Percentiles rank a stretch among this genome's conserved stretches.
These are phyloP conservation scores for Fusarium austroafricanum DNA, from an alignment of 2,329 filamentous ascomycete species.

Conservation along the genomic window DNA sequence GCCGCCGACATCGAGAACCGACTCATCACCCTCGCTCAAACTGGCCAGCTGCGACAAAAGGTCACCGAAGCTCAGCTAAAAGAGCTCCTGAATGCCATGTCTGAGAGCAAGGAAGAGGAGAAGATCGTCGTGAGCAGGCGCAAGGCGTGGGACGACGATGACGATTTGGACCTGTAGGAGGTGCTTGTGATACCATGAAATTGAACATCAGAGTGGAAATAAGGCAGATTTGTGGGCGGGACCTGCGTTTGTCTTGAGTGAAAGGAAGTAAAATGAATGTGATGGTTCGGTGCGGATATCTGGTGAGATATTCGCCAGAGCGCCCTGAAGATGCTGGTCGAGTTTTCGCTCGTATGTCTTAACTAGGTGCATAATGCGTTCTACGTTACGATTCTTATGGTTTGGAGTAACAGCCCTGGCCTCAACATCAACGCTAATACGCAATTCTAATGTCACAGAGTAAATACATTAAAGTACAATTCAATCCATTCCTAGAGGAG, in stretches of 20 bases:
- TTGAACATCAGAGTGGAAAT: neutral
- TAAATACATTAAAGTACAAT: slow-evolving; percentile 23
- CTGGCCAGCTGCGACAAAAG: slow-evolving; percentile 86
- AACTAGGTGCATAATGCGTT: neutral
- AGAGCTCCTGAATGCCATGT: slow-evolving; percentile 85
- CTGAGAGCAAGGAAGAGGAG: slow-evolving; percentile 81
- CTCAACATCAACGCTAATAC: slow-evolving; percentile 12
- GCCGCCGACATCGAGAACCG: slow-evolving; percentile 92
- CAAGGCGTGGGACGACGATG: slow-evolving; percentile 88
- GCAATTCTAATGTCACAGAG: neutral
- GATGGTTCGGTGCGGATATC: neutral
- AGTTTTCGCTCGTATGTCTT: neutral
- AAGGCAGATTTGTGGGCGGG: slow-evolving; percentile 12
- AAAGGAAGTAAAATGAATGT: slow-evolving; percentile 12
- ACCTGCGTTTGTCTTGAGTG: slow-evolving; percentile 16
- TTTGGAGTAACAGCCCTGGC: neutral
- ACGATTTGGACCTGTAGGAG: slow-evolving; percentile 72
- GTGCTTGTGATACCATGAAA: slow-evolving; percentile 26
- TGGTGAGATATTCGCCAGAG: neutral
- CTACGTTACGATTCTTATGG: neutral
- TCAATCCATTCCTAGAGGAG: neutral
- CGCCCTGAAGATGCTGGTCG: neutral
- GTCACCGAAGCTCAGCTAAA: slow-evolving; percentile 95
- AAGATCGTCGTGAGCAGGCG: slow-evolving; percentile 89
- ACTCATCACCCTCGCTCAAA: slow-evolving; percentile 89